Evolutionary conservation across 495 filamentous ascomycete genomes (phyloP), one percentile per base, ranked within the genome.

Genomic region (Cryomyces minteri): DNA sequence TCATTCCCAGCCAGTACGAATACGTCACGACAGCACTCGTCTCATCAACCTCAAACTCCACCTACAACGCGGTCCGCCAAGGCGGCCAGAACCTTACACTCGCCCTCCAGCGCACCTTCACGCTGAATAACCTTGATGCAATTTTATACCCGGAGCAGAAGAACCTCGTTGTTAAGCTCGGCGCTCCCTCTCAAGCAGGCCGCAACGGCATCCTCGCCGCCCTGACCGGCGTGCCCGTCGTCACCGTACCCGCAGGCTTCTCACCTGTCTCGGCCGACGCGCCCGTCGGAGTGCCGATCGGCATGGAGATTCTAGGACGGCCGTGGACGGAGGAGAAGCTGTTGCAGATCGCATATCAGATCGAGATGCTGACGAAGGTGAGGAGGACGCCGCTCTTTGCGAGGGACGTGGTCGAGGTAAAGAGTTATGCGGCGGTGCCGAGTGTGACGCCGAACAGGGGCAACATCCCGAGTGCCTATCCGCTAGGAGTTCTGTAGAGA

Each of bases 131-230:
- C 4, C 55, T 82, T 0, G 73, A 78, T 51, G 75, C 69, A 0
- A 43, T 80, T 29, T 68, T 78, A 47, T 82, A 80, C 53, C 78
- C 77, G 7, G 72, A 80, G 54, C 78, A 82, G 49, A 67, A 68
- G 46, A 77, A 77, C 41, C 60, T 82, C 0, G 71, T 76, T 11
- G 74, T 77, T 10, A 64, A 66, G 34, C 55, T 79, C 39, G 77
- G 76, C 4, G 60, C 61, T 4, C 62, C 63, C 0, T 65, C 62
- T 0, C 78, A 81, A 58, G 54, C 55, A 29, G 73, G 73, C 8
- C 60, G 78, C 4, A 82, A 82, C 55, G 78, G 78, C 25, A 72
- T 80, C 29, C 55, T 81, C 5, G 77, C 74, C 4, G 77, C 76
- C 4, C 53, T 81, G 49, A 77, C 76, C 4, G 77, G 76, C 5